Evolutionary conservation across 495 filamentous ascomycete species (phyloP), one percentile per base, ranked within the genome.

Genomic region (Poronia punctata): DNA sequence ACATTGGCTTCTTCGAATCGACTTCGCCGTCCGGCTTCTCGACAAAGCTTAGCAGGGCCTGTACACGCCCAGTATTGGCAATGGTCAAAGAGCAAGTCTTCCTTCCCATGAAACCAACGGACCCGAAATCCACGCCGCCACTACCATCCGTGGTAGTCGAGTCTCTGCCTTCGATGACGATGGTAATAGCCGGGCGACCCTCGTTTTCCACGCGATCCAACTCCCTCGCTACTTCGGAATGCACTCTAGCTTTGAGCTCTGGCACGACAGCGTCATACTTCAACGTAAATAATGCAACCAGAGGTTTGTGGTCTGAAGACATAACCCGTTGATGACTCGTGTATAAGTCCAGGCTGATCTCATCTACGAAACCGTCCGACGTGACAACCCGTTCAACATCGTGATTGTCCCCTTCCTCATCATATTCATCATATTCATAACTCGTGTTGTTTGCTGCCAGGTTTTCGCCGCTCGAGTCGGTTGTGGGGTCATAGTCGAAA

Each of bases 241-340:
- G 83, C 4, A 97, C 67, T 46, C 79, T 82, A 6, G 84, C 72
- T 57, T 89, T 95, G 17, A 93, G 64, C 12, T 88, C 79, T 0
- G 87, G 78, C 7, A 89, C 79, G 5, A 93, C 87, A 3, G 84
- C 83, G 44, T 95, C 84, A 54, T 87, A 95, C 12, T 76, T 76
- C 3, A 99, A 56, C 0, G 74, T 81, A 49, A 96, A 97, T 2
- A 84, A 63, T 7, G 86, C 84, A 44, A 77, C 75, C 7, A 97
- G 55, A 0, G 93, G 93, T 59, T 99, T 99, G 58, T 99, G 93
- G 57, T 99, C 93, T 4, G 90, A 96, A 2, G 93, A 93, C 9
- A 84, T 70, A 10, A 97, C 78, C 17, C 83, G 76, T 57, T 95
- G 89, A 53, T 95, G 86, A 2, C 90, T 87, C 2, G 79, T 77